Conservation (phyloP, 352 stramenopile genomes). For the Globisporangium apiculatum region DNA sequence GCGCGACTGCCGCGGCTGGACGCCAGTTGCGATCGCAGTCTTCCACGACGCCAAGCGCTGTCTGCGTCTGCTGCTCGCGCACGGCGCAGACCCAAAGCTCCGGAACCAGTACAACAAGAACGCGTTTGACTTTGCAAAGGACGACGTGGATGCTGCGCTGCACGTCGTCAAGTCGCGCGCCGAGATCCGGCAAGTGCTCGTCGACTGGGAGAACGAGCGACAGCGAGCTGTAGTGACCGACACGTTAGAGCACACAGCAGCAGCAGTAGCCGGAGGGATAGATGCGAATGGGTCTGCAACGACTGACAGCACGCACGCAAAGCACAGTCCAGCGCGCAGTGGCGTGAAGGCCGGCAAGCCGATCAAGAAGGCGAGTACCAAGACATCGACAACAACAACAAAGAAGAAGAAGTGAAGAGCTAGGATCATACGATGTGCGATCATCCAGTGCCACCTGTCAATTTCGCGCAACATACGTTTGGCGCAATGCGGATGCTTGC, state of each 20-base stretch:
- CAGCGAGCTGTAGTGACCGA: neutral
- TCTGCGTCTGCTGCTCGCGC: slow-evolving; percentile 60
- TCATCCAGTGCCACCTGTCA: slow-evolving; percentile 2
- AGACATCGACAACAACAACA: neutral
- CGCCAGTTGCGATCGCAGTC: slow-evolving; percentile 71
- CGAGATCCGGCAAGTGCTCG: slow-evolving; percentile 64
- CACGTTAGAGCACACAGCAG: neutral
- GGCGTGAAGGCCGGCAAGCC: neutral
- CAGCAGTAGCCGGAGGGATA: neutral
- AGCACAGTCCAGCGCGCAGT: neutral
- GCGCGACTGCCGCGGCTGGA: slow-evolving; percentile 83
- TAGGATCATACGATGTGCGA: neutral
- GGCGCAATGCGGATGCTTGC: too few species aligned
- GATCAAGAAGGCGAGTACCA: neutral
- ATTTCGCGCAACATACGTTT: too few species aligned
- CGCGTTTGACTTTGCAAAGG: slow-evolving; percentile 84
- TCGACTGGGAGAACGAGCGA: slow-evolving; percentile 60
- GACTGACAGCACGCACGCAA: neutral
- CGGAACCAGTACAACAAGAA: slow-evolving; percentile 91
- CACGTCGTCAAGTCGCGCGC: slow-evolving; percentile 73
- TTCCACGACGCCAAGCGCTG: slow-evolving; percentile 83
- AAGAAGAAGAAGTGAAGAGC: neutral
- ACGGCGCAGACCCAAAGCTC: slow-evolving; percentile 73
- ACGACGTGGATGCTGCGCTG: slow-evolving; percentile 79
- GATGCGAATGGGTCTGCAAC: neutral